Evolutionary conservation across 306 rosid genomes (phyloP).

Genomic region (Hylodesmum podocarpum): DNA sequence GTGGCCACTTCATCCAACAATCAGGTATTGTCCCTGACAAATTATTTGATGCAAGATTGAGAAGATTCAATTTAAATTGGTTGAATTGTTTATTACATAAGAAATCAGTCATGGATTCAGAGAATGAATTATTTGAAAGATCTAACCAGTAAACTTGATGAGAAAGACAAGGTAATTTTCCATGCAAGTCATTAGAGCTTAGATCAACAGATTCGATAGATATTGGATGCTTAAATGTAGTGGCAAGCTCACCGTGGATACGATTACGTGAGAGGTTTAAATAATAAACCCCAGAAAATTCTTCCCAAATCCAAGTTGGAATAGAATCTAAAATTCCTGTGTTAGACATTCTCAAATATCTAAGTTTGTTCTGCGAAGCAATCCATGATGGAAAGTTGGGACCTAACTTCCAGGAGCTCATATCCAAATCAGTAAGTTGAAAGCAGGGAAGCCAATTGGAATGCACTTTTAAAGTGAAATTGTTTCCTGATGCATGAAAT

Average conservation of each 20-base stretch:
- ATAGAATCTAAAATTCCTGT: not conserved
- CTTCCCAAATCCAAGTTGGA: slow-evolving; percentile 7
- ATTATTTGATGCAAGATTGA: not conserved
- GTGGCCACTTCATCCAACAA: not conserved
- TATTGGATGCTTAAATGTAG: too few species aligned
- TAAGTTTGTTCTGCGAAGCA: not conserved
- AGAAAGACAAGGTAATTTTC: too few species aligned
- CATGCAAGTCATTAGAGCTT: too few species aligned
- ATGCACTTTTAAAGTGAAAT: not conserved
- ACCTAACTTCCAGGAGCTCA: slow-evolving; percentile 14
- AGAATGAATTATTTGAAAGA: too few species aligned
- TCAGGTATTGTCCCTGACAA: not conserved
- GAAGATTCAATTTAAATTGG: too few species aligned
- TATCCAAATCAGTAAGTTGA: not conserved
- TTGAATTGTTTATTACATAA: not conserved
- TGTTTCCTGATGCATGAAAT: not conserved
- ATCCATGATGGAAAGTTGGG: slow-evolving; percentile 29
- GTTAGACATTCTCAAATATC: not conserved
- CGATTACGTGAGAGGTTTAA: not conserved
- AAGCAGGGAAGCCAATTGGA: slow-evolving; percentile 20
- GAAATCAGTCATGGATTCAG: not conserved
- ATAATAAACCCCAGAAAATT: fast-evolving
- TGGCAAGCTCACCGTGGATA: not conserved
- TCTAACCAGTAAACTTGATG: too few species aligned
- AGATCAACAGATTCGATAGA: too few species aligned